These are phyloP conservation scores for Fomitiporia mediterranea DNA, from an alignment of 1,284 basidiomycete genomes.

Conservation along the genomic window DNA sequence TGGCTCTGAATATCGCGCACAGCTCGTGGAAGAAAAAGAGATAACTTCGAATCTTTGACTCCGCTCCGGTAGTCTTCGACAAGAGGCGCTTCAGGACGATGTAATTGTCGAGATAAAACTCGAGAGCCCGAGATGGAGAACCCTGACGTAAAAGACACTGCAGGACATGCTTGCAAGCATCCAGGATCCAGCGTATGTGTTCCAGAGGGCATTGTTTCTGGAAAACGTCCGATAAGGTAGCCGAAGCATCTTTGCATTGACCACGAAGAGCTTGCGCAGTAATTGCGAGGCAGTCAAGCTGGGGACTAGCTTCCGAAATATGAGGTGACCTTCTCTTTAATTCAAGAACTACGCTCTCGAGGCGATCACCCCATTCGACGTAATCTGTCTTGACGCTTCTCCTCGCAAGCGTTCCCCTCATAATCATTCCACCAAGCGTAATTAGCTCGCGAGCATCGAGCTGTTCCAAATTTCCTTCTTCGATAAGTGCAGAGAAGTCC, in stretches of 20 bases:
- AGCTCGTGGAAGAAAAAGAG: conserved; percentile 2
- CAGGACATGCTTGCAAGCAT: conserved; percentile 5
- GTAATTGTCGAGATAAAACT: conserved; percentile 9
- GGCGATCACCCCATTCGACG: not conserved
- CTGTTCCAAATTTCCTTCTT: not conserved
- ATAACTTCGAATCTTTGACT: not conserved
- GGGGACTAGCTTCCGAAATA: not conserved
- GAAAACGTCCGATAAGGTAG: not conserved
- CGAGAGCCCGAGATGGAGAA: conserved; percentile 6
- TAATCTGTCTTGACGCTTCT: not conserved
- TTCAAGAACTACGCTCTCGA: conserved; percentile 7
- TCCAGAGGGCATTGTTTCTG: not conserved
- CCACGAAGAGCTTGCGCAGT: conserved; percentile 4
- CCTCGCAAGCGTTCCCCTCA: not conserved
- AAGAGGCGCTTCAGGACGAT: not conserved
- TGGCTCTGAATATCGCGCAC: not conserved
- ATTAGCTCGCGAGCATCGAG: not conserved
- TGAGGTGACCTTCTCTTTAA: not conserved
- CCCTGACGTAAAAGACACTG: conserved; percentile 2
- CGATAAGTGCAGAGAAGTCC: not conserved
- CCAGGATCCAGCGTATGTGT: not conserved
- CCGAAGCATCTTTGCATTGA: conserved; percentile 4
- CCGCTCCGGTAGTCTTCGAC: not conserved
- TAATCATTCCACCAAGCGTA: not conserved
- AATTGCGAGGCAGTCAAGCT: conserved; percentile 1